Percentiles rank a stretch among this genome's conserved stretches.
phyloP scores from a whole-genome alignment of 495 filamentous ascomycete species.

The Barbatosphaeria neglecta region DNA sequence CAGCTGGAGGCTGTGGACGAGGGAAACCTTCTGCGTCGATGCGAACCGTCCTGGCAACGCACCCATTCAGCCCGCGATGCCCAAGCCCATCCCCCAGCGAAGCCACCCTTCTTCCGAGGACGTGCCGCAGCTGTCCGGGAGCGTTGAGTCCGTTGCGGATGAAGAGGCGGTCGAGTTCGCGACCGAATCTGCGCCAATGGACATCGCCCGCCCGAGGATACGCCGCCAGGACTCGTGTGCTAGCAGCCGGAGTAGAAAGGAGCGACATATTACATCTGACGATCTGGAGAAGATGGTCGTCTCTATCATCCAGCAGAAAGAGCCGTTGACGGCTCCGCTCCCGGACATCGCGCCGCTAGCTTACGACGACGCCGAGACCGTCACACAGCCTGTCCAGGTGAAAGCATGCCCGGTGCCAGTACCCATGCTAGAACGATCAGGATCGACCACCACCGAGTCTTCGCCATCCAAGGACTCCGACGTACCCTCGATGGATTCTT shows the following conservation, averaged over 20 bases:
- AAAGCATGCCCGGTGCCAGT: background rate
- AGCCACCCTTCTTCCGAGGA: slow-evolving; percentile 26
- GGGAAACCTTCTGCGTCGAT: slow-evolving; percentile 95
- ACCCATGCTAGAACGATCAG: slow-evolving; percentile 11
- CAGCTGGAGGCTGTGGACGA: slow-evolving; percentile 91
- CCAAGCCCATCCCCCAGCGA: slow-evolving; percentile 32
- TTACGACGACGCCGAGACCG: background rate
- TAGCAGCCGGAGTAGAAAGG: slow-evolving; percentile 52
- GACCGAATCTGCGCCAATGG: slow-evolving; percentile 41
- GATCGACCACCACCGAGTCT: slow-evolving; percentile 25
- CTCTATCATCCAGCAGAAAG: slow-evolving; percentile 69
- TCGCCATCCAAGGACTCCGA: slow-evolving; percentile 18
- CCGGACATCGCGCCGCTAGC: slow-evolving; percentile 31
- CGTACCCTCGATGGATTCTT: slow-evolving; percentile 13
- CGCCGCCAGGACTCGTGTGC: slow-evolving; percentile 42
- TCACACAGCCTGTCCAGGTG: background rate
- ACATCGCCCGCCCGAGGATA: slow-evolving; percentile 48
- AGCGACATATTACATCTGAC: slow-evolving; percentile 82
- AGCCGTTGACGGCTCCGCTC: slow-evolving; percentile 47
- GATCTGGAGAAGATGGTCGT: slow-evolving; percentile 84
- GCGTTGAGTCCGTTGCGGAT: slow-evolving; percentile 73
- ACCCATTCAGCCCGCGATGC: slow-evolving; percentile 22
- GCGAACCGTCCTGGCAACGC: slow-evolving; percentile 19
- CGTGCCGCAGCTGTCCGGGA: slow-evolving; percentile 79
- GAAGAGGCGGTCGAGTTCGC: slow-evolving; percentile 63